These are phyloP conservation scores for Conringia planisiliqua DNA, from an alignment of 345 rosid species.

Conservation along the genomic window DNA sequence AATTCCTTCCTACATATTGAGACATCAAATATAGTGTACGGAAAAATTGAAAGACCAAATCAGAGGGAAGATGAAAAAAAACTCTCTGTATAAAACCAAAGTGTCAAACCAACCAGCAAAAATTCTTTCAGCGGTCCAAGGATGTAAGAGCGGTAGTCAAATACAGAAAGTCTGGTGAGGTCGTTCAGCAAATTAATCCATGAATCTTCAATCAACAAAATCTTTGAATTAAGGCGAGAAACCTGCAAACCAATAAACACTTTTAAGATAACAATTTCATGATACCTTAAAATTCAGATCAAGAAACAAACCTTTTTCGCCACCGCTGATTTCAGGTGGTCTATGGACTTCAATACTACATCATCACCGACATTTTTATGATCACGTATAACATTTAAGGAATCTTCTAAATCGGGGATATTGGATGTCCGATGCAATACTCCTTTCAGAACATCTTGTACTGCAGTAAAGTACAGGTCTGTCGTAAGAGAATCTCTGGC, in stretches of 20 bases:
- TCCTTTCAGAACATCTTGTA: conserved; percentile 14
- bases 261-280: not conserved
- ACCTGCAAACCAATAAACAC: not conserved
- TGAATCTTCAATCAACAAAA: not conserved
- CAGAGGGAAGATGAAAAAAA: not conserved
- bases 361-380: not conserved
- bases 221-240: not conserved
- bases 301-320: not conserved
- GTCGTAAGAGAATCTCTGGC: not conserved
- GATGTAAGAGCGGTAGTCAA: not conserved
- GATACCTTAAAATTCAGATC: not conserved
- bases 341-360: not conserved
- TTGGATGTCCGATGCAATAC: not conserved
- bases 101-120: not conserved
- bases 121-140: not conserved
- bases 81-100: not conserved
- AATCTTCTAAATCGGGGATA: not conserved
- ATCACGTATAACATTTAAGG: not conserved
- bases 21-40: not conserved
- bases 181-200: not conserved
- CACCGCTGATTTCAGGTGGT: not conserved
- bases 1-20: not conserved
- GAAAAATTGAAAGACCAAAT: not conserved
- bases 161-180: not conserved
- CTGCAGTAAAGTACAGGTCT: not conserved